Evolutionary conservation across 2,329 filamentous ascomycete species (phyloP), one percentile per base, ranked within the genome.

Genomic region (Didymella exigua): DNA sequence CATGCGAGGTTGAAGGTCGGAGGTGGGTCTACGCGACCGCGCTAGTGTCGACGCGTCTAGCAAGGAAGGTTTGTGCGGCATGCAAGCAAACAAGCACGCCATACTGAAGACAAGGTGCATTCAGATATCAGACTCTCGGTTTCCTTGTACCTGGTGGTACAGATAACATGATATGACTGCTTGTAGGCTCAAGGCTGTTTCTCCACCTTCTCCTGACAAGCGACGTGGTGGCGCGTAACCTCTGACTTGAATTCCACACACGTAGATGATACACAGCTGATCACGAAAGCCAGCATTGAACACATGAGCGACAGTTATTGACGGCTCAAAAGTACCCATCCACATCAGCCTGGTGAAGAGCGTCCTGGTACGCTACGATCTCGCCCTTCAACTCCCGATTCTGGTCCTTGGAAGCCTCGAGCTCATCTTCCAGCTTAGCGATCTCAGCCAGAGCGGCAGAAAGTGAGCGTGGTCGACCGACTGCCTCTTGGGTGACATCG

Each of bases 281-380:
- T 19, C 7, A 24, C 23, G 14, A 36, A 8, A 23, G 13, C 14
- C 23, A 21, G 8, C 11, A 26, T 21, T 34, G 18, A 24, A 34
- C 6, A 42, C 18, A 14, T 5, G 27, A 31, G 5, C 26, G 26
- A 14, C 6, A 36, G 14, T 8, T 8, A 14, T 18, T 4, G 10
- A 13, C 19, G 16, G 18, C 14, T 40, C 18, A 54, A 19, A 55
- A 16, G 19, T 46, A 46, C 2, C 34, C 30, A 37, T 50, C 52
- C 23, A 24, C 24, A 7, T 50, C 30, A 29, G 46, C 52, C 30
- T 49, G 46, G 16, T 55, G 8, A 10, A 55, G 52, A 2, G 52
- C 52, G 16, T 55, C 52, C 7, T 50, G 27, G 19, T 55, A 50
- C 14, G 52, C 52, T 14, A 47, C 46, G 5, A 55, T 50, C 29